Base-by-base conservation (phyloP, 2,329 filamentous ascomycete species). In the Penicillium sp. region DNA sequence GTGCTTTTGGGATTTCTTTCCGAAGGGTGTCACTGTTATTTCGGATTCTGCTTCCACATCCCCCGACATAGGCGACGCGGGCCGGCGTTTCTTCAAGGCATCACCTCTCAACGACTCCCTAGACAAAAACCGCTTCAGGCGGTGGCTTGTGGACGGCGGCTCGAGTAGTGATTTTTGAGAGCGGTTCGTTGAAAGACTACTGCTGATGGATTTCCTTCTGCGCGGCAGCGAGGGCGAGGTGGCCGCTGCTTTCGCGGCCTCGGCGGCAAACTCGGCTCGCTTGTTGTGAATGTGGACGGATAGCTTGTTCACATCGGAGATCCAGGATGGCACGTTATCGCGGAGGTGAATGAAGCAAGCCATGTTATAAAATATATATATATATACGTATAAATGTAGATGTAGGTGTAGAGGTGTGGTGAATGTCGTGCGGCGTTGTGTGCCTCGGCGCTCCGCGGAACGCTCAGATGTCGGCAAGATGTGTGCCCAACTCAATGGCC, bases 241-340 rank as follows among this genome's bases (percentile, higher is more conserved):
- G 14, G 7, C 45, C 9, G 42, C 42, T 1, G 20, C 3, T 50
- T 49, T 53, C 35, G 38, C 47, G 38, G 45, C 48, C 35, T 59
- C 52, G n/a, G 57, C 48, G n/a, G 43, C 57, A 24, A 59, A 56
- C 48, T 59, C 57, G 46, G 53, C 57, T 50, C 54, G 53, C 47
- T 56, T 56, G 38, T 49, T 46, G 28, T 59, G 38, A 20, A 59
- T 38, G 35, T 59, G 57, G 26, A 50, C 52, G 24, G 43, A 45
- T 23, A 59, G 28, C 35, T 56, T 24, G 28, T 56, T 49, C 43
- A 55, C 52, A 8, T 56, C 54, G 18, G 48, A 42, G 28, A 59
- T 59, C 57, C 57, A 59, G 23, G 48, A 50, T 21, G 53, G 52
- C 3, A 59, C 57, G n/a, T 18, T 59, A 12, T 59, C 56, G 8